phyloP scores from a whole-genome alignment of 2,329 filamentous ascomycete species.

The Penicillium crustosum region DNA sequence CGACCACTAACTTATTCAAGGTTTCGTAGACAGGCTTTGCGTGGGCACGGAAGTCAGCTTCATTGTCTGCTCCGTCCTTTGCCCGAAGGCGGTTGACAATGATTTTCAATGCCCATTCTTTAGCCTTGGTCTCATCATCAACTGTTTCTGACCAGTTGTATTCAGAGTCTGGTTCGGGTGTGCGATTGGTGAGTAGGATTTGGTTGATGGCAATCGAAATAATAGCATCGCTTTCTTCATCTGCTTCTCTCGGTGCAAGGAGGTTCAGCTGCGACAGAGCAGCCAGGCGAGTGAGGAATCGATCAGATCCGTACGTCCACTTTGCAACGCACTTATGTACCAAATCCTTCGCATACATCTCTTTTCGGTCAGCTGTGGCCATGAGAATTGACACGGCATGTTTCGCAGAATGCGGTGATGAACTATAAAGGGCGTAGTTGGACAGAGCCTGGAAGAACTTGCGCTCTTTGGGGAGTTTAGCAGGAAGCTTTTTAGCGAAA shows the following conservation, averaged over 20 bases:
- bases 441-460: constrained; percentile 79
- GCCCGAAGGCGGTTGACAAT: constrained; percentile 81
- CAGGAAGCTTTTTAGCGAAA: constrained; percentile 81
- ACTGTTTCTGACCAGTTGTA: constrained; percentile 69
- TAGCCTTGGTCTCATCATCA: constrained; percentile 79
- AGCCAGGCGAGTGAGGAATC: constrained; percentile 65
- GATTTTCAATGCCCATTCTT: constrained; percentile 78
- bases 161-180: constrained; percentile 52
- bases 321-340: constrained; percentile 72
- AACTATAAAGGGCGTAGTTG: constrained; percentile 78
- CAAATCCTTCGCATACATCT: constrained; percentile 82
- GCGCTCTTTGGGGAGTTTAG: constrained; percentile 77
- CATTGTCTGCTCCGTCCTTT: constrained; percentile 51
- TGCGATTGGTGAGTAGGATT: constrained; percentile 69
- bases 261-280: constrained; percentile 68
- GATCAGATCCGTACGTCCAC: constrained; percentile 69
- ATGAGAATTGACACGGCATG: constrained; percentile 90
- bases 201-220: constrained; percentile 74
- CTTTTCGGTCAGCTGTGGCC: constrained; percentile 71
- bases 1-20: constrained; percentile 71
- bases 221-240: constrained; percentile 73
- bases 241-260: constrained; percentile 68
- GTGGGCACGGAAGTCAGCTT: constrained; percentile 49
- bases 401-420: constrained; percentile 80
- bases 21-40: constrained; percentile 73